These are phyloP conservation scores for Fusarium tricinctum DNA, from an alignment of 2,329 filamentous ascomycete species.

Conservation along the genomic window DNA sequence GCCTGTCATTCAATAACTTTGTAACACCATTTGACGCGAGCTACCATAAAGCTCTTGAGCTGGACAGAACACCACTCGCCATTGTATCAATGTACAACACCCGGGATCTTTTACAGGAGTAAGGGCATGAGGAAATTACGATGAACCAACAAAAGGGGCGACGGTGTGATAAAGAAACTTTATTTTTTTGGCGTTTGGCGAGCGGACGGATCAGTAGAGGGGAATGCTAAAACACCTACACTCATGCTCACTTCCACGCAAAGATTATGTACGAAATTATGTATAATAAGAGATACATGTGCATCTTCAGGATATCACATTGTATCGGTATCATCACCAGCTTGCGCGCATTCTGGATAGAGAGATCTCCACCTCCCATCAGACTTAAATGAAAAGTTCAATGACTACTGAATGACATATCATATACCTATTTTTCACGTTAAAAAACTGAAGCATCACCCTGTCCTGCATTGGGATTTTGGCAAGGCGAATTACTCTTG, in stretches of 20 bases:
- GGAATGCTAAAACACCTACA: conserved; percentile 14
- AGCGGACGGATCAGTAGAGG: conserved; percentile 22
- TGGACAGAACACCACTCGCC: conserved; percentile 5
- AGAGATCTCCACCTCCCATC: not conserved
- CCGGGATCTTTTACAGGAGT: conserved; percentile 1
- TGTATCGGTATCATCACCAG: conserved; percentile 1
- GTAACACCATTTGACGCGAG: conserved; percentile 30
- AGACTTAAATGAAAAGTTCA: not conserved
- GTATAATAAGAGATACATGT: conserved; percentile 30
- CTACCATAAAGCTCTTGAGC: not conserved
- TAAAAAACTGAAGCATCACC: not conserved
- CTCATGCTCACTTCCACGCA: conserved; percentile 11
- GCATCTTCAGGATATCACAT: conserved; percentile 17
- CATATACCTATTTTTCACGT: not conserved
- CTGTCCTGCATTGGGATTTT: not conserved
- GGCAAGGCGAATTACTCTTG: conserved; percentile 5
- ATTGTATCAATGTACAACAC: conserved; percentile 28
- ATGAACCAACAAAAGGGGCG: conserved; percentile 25
- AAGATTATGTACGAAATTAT: conserved; percentile 31
- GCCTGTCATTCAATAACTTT: conserved; percentile 3
- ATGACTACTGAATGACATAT: not conserved
- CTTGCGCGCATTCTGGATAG: conserved; percentile 6
- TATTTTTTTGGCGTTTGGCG: conserved; percentile 38
- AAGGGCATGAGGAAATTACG: conserved; percentile 12
- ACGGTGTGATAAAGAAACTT: conserved; percentile 12